Percentiles rank a stretch among this genome's conserved stretches.
These are phyloP conservation scores for Aspergillus tanneri DNA, from an alignment of 2,329 filamentous ascomycete species.

Conservation along the genomic window DNA sequence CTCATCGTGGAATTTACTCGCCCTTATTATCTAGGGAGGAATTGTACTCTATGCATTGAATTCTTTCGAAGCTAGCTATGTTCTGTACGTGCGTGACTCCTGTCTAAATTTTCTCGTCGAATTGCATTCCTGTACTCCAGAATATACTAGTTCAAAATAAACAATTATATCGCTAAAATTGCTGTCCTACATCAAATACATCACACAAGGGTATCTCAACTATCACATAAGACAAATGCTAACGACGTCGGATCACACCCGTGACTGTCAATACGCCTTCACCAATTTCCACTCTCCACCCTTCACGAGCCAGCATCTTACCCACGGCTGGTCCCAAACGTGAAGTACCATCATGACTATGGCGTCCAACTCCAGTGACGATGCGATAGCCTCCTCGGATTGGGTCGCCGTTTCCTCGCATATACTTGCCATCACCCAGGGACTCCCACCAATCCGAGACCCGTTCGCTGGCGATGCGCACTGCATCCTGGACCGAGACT, in stretches of 20 bases:
- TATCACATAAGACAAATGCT: slow-evolving; percentile 12
- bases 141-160: too few relatives aligned
- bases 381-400: slow-evolving; percentile 65
- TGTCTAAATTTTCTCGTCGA: too few relatives aligned
- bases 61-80: too few relatives aligned
- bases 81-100: too few relatives aligned
- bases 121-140: too few relatives aligned
- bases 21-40: too few relatives aligned
- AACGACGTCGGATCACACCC: slow-evolving; percentile 50
- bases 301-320: slow-evolving; percentile 70
- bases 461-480: slow-evolving; percentile 69
- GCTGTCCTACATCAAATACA: too few relatives aligned
- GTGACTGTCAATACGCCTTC: slow-evolving; percentile 69
- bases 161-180: too few relatives aligned
- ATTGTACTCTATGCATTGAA: too few relatives aligned
- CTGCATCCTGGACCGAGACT: slow-evolving; percentile 75
- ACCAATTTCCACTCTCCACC: slow-evolving; percentile 76
- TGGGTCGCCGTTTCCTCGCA: slow-evolving; percentile 41
- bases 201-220: slow-evolving; percentile 20
- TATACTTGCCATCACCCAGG: slow-evolving; percentile 64
- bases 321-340: slow-evolving; percentile 78
- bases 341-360: slow-evolving; percentile 73
- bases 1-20: too few relatives aligned
- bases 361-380: slow-evolving; percentile 76
- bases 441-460: slow-evolving; percentile 74